These are phyloP conservation scores for Alnus rubra DNA, from an alignment of 306 rosid species.

Conservation along the genomic window DNA sequence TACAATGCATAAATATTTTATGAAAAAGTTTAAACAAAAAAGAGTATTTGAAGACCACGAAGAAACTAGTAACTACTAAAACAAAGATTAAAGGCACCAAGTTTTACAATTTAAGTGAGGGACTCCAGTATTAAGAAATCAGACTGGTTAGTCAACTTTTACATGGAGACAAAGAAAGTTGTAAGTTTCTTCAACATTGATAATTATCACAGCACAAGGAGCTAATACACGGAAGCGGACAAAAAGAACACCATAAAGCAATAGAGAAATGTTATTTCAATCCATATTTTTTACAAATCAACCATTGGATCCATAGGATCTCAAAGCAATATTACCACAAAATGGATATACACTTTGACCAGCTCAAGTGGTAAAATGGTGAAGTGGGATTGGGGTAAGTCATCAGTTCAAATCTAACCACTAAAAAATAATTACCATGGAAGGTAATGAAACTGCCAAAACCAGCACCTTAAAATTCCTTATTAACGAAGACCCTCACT, in stretches of 20 bases:
- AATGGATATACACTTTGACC: slow-evolving; percentile 4
- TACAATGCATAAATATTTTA: slow-evolving; percentile 25
- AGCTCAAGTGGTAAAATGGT: background rate
- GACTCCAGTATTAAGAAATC: background rate
- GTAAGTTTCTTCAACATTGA: background rate
- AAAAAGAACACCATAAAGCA: background rate
- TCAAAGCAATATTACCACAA: background rate
- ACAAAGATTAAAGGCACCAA: background rate
- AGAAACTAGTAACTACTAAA: background rate
- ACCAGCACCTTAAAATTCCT: background rate
- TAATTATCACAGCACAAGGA: background rate
- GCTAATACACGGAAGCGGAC: background rate
- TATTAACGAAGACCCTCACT: background rate
- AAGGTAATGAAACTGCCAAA: background rate
- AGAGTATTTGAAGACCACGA: background rate
- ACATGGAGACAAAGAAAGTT: background rate
- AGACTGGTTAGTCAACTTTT: background rate
- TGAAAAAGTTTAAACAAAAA: slow-evolving; percentile 10
- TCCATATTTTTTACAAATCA: too few relatives aligned
- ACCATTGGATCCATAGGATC: too few relatives aligned
- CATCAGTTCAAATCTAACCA: background rate
- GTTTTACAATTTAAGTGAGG: background rate
- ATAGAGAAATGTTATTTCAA: background rate
- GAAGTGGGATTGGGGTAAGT: background rate
- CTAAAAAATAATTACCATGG: background rate